Evolutionary conservation across 306 rosid species (phyloP), one percentile per base, ranked within the genome.

Genomic region (Alnus rubra): DNA sequence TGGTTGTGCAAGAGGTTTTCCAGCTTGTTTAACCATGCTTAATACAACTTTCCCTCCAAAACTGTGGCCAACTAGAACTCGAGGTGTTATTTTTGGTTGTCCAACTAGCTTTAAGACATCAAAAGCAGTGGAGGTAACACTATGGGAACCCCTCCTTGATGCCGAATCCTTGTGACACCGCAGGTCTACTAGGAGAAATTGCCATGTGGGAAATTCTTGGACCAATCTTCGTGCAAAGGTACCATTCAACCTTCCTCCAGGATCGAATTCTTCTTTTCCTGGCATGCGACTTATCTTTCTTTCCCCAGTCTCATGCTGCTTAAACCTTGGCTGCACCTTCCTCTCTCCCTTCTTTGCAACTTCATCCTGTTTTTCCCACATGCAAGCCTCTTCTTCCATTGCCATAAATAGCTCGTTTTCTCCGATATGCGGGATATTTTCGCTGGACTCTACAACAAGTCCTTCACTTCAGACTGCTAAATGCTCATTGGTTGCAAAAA

Each of bases 11-110:
- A 95, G 96, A 83, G 98, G 98, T 77, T 95, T 95, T 75, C 97
- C 97, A 80, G 98, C 98, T 88, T 95, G 98, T 82, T 95, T 96
- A 78, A 87, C 98, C 98, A 92, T 95, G 89, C 98, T 91, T 77
- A 95, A 82, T 84, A 70, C 97, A 90, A 92, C 98, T 88, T 95
- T 95, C 74, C 98, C 98, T 56, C 98, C 98, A 83, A 95, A 95
- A 86, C 98, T 95, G 79, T 95, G 98, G 42, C 98, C 97, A 85
- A 95, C 97, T 74, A 95, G 82, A 69, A 92, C 89, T 51, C 96
- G 93, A 9, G 98, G 98, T 44, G 94, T 91, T 75, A 95, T 86
- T 83, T 92, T 90, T 81, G 92, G 86, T 73, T 88, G 87, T 45
- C 83, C 87, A 53, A 95, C 92, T 77, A 92, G 90, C 86, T 95